These are phyloP conservation scores for Paecilomyces sp. DNA, from an alignment of 2,329 filamentous ascomycete genomes.

Conservation along the genomic window DNA sequence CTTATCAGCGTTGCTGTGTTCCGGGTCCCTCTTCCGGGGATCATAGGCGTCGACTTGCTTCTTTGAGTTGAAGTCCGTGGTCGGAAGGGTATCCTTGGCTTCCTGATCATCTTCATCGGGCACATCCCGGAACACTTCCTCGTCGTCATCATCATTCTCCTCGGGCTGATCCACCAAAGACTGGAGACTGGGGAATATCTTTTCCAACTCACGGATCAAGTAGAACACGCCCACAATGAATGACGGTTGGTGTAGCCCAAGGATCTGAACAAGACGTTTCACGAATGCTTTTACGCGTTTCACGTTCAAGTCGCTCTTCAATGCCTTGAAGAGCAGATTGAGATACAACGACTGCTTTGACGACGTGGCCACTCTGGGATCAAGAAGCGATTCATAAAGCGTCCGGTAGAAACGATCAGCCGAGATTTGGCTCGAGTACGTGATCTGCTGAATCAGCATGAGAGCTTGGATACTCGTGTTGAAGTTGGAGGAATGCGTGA, in stretches of 20 bases:
- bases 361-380: conserved; percentile 78
- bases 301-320: conserved; percentile 85
- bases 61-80: conserved; percentile 16
- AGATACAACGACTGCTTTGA: conserved; percentile 95
- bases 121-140: conserved; percentile 63
- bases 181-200: conserved; percentile 70
- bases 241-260: conserved; percentile 81
- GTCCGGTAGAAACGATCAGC: conserved; percentile 92
- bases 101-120: conserved; percentile 47
- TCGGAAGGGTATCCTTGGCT: conserved; percentile 8
- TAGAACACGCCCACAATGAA: conserved; percentile 94
- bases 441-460: conserved; percentile 89
- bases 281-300: conserved; percentile 93
- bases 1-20: conserved; percentile 85
- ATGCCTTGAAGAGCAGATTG: conserved; percentile 78
- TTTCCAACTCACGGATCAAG: conserved; percentile 72
- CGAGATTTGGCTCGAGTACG: conserved; percentile 68
- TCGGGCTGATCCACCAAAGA: conserved; percentile 76
- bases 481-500: conserved; percentile 97
- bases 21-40: conserved; percentile 82
- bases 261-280: conserved; percentile 82
- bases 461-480: conserved; percentile 96
- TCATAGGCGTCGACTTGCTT: conserved; percentile 56
- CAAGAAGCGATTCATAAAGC: conserved; percentile 87
- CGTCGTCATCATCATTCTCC: conserved; percentile 62